Evolutionary conservation across 2,329 filamentous ascomycete species (phyloP).

Genomic region (Fusarium nisikadoi): DNA sequence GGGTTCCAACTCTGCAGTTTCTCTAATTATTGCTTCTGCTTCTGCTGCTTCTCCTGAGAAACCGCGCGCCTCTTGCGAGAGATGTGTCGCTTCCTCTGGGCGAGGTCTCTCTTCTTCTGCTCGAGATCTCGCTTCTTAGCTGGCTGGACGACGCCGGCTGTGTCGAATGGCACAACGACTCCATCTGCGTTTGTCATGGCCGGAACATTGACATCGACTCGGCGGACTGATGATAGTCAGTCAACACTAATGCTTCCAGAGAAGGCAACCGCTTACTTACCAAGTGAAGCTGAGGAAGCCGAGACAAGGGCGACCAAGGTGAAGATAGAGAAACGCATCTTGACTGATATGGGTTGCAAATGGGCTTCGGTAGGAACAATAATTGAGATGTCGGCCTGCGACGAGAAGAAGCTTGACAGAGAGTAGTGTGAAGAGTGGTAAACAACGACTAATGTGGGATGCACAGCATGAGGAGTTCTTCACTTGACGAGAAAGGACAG

Average conservation of each 20-base stretch:
- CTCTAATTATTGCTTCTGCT: conserved; percentile 10
- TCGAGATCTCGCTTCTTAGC: conserved; percentile 40
- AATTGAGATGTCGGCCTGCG: conserved; percentile 62
- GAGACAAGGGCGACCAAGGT: conserved; percentile 60
- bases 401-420: conserved; percentile 49
- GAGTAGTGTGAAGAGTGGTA: conserved; percentile 1
- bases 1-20: conserved; percentile 1
- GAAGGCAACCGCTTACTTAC: conserved; percentile 35
- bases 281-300: conserved; percentile 55
- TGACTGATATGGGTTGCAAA: conserved; percentile 47
- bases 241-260: neutral
- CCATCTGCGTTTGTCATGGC: conserved; percentile 60
- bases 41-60: conserved; percentile 11
- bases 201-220: conserved; percentile 49
- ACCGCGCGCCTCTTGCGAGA: conserved; percentile 4
- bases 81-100: conserved; percentile 3
- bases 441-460: conserved; percentile 9
- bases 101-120: conserved; percentile 1
- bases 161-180: conserved; percentile 58
- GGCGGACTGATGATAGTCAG: conserved; percentile 28
- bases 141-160: conserved; percentile 56
- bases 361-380: conserved; percentile 30
- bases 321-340: conserved; percentile 64
- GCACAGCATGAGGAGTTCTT: conserved; percentile 5
- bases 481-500: neutral